Evolutionary conservation across 2,329 filamentous ascomycete species (phyloP), one percentile per base, ranked within the genome.

Genomic region (Colletotrichum sp.): DNA sequence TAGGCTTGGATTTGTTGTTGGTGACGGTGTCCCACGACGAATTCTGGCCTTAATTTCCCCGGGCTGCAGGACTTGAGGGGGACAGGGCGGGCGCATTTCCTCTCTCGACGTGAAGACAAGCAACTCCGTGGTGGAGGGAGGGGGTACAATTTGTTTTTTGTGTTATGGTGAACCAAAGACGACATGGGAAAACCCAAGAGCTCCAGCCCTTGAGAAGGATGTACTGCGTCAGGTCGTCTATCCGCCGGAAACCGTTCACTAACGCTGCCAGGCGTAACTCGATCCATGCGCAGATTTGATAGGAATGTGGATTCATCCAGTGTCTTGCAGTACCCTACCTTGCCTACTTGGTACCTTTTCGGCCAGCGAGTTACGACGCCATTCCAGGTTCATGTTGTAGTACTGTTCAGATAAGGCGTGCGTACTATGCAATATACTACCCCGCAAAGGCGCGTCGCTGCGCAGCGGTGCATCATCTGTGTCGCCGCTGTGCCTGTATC

Each of bases 1-100:
- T 34, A 57, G 73, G 73, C 30, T 64, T 76, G 63, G 63, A 6
- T 30, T 55, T 39, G 62, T 57, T 68, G 63, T 76, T 73, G 73
- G 73, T 68, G 44, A 36, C 39, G 73, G 73, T 64, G 30, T 52
- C 32, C 32, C 30, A 12, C 19, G 55, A 72, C 30, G 63, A 61
- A 19, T n/a, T 34, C 30, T 39, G 36, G 57, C 32, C 52, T 59
- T 25, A 61, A 64, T 74, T 55, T 65, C 32, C 44, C 27, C 34
- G 29, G 9, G 22, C 39, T 63, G 65, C 57, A 63, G 16, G 36
- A 62, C 19, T 49, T 22, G 55, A 64, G 22, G 44, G 39, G 57
- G 34, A 29, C 11, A 29, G 63, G 36, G 29, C 59, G 30, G 59
- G 19, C 22, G n/a, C 25, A 22, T 27, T 52, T 52, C n/a, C 11